Conservation (phyloP, 1,284 basidiomycete species). For the Melampsora medusae region DNA sequence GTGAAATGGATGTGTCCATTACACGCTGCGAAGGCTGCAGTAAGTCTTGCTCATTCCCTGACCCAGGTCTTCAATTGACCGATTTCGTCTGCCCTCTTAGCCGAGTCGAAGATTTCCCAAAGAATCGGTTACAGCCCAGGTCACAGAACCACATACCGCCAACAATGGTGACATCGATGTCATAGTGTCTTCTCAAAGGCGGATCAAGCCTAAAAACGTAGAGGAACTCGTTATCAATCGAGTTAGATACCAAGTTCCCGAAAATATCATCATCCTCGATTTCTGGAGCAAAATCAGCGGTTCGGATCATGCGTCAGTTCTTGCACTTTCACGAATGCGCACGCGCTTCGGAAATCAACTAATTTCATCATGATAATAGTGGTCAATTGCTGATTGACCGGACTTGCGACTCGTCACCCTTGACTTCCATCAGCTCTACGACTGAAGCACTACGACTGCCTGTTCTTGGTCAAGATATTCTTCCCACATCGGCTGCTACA, state of each 20-base stretch:
- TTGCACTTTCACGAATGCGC: not conserved
- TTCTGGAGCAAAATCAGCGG: slow-evolving; percentile 39
- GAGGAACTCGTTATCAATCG: slow-evolving; percentile 34
- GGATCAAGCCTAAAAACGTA: slow-evolving; percentile 23
- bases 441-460: not conserved
- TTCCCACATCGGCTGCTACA: slow-evolving; percentile 6
- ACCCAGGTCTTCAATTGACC: not conserved
- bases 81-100: not conserved
- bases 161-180: slow-evolving; percentile 41
- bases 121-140: slow-evolving; percentile 7
- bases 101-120: slow-evolving; percentile 19
- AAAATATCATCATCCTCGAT: slow-evolving; percentile 40
- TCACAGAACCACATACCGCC: slow-evolving; percentile 30
- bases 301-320: slow-evolving; percentile 10
- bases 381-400: slow-evolving; percentile 5
- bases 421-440: slow-evolving; percentile 10
- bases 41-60: not conserved
- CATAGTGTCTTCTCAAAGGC: slow-evolving; percentile 22
- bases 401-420: slow-evolving; percentile 6
- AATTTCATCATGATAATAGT: not conserved
- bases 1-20: slow-evolving; percentile 41
- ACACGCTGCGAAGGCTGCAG: slow-evolving; percentile 20
- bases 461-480: slow-evolving; percentile 8
- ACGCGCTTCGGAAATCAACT: not conserved
- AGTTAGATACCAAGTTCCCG: slow-evolving; percentile 41